Percentiles rank a stretch among this genome's conserved stretches.
These are phyloP conservation scores for Phaeosphaeriaceae sp. DNA, from an alignment of 2,329 filamentous ascomycete species.

Conservation along the genomic window DNA sequence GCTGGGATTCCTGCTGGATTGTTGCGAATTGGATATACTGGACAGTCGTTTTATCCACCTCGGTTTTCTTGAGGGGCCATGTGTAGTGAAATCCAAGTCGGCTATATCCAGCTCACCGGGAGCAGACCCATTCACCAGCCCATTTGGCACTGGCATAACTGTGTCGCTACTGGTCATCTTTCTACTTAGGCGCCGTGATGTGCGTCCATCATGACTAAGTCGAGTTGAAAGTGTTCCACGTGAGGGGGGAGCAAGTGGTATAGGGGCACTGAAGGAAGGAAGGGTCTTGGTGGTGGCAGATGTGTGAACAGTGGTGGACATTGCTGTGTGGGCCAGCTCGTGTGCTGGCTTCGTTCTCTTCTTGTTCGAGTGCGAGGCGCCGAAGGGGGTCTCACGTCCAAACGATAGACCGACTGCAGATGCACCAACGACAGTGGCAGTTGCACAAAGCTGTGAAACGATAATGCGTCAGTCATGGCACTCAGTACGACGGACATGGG, in stretches of 20 bases:
- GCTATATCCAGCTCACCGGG: constrained; percentile 31
- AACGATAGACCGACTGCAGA: constrained; percentile 65
- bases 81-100: constrained; percentile 30
- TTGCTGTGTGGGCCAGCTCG: constrained; percentile 34
- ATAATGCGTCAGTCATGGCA: constrained; percentile 46
- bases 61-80: constrained; percentile 48
- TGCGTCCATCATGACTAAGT: constrained; percentile 38
- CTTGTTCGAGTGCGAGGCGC: constrained; percentile 42
- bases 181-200: constrained; percentile 39
- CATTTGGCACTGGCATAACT: constrained; percentile 23
- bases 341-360: constrained; percentile 47
- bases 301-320: constrained; percentile 38
- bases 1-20: constrained; percentile 69
- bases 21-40: constrained; percentile 68
- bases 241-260: constrained; percentile 29
- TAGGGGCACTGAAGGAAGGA: constrained; percentile 32
- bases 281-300: constrained; percentile 30
- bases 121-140: constrained; percentile 25
- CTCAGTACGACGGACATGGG: constrained; percentile 30
- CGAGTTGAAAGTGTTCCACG: constrained; percentile 34
- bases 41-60: constrained; percentile 79
- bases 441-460: constrained; percentile 64
- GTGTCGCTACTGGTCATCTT: constrained; percentile 42
- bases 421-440: constrained; percentile 65
- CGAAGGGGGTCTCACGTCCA: constrained; percentile 57